These are phyloP conservation scores for Colletotrichum caudatum DNA, from an alignment of 2,329 filamentous ascomycete genomes.

Conservation along the genomic window DNA sequence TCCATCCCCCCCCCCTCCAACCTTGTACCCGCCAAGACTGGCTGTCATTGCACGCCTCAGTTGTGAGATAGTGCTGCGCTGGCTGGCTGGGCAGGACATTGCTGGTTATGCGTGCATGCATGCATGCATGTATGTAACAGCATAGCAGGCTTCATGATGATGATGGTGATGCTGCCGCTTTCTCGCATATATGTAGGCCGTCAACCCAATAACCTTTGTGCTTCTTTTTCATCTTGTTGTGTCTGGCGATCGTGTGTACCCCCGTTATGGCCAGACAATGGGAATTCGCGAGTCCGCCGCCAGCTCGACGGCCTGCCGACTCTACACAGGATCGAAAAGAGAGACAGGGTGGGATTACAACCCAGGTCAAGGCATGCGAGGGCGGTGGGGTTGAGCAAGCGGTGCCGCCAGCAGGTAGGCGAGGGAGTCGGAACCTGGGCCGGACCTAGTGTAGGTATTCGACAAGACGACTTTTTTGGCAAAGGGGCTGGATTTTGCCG, in stretches of 20 bases:
- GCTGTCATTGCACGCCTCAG: slow-evolving; percentile 29
- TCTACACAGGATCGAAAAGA: slow-evolving; percentile 18
- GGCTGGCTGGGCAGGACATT: slow-evolving; percentile 13
- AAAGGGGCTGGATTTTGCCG: slow-evolving; percentile 34
- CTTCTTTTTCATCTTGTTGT: neutral
- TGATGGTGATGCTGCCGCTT: neutral
- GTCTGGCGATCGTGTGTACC: neutral
- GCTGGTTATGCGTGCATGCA: neutral
- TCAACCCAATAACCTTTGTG: slow-evolving; percentile 20
- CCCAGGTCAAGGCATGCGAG: slow-evolving; percentile 23
- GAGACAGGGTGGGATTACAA: neutral
- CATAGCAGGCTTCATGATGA: neutral
- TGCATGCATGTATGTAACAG: slow-evolving; percentile 4
- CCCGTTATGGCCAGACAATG: neutral
- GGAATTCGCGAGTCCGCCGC: slow-evolving; percentile 29
- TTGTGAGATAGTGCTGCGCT: slow-evolving; percentile 13
- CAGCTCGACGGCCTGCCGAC: slow-evolving; percentile 25
- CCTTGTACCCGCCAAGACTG: slow-evolving; percentile 24
- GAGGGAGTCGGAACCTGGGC: slow-evolving; percentile 12
- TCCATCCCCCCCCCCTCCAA: slow-evolving; percentile 11
- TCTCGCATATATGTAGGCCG: slow-evolving; percentile 20
- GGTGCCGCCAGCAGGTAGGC: slow-evolving; percentile 7
- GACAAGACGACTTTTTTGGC: slow-evolving; percentile 34
- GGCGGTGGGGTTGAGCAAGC: slow-evolving; percentile 15
- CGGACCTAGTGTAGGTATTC: neutral